Percentiles rank a stretch among this genome's conserved stretches.
Conservation (phyloP, 306 rosid species). For the Pueraria montana region DNA sequence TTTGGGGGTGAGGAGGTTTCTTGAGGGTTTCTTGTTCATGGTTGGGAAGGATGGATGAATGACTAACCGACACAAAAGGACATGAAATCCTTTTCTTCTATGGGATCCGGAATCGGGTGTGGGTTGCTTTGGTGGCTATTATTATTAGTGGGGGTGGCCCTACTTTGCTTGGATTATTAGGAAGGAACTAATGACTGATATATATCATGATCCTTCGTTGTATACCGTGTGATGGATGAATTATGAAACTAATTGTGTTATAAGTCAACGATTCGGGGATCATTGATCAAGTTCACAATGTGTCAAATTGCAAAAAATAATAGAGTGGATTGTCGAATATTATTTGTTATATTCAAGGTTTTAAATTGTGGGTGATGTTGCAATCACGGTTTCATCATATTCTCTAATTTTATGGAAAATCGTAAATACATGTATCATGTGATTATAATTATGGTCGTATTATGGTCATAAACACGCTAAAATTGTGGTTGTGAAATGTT, state of each 20-base stretch:
- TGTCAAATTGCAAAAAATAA: not conserved
- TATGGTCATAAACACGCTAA: too few relatives aligned
- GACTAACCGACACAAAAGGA: slow-evolving; percentile 67
- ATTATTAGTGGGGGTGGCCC: slow-evolving; percentile 53
- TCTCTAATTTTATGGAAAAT: too few relatives aligned
- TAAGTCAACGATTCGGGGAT: slow-evolving; percentile 29
- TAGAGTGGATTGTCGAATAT: not conserved
- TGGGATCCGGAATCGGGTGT: slow-evolving; percentile 41
- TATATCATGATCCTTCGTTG: not conserved
- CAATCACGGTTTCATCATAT: too few relatives aligned
- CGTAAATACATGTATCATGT: too few relatives aligned
- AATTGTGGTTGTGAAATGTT: too few relatives aligned
- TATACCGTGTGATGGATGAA: not conserved
- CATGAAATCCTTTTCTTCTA: slow-evolving; percentile 66
- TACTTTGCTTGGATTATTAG: slow-evolving; percentile 27
- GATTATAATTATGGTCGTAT: too few relatives aligned
- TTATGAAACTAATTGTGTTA: not conserved
- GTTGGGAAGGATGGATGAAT: not conserved
- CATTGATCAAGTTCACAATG: not conserved
- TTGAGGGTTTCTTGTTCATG: slow-evolving; percentile 54
- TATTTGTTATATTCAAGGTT: not conserved
- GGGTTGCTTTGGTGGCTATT: slow-evolving; percentile 38
- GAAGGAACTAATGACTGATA: not conserved
- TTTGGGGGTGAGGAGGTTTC: slow-evolving; percentile 46
- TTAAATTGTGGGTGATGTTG: too few relatives aligned